Percentiles rank a stretch among this genome's conserved stretches.
phyloP scores from a whole-genome alignment of 805 yeast species.

The Saccharomycopsis sp. region DNA sequence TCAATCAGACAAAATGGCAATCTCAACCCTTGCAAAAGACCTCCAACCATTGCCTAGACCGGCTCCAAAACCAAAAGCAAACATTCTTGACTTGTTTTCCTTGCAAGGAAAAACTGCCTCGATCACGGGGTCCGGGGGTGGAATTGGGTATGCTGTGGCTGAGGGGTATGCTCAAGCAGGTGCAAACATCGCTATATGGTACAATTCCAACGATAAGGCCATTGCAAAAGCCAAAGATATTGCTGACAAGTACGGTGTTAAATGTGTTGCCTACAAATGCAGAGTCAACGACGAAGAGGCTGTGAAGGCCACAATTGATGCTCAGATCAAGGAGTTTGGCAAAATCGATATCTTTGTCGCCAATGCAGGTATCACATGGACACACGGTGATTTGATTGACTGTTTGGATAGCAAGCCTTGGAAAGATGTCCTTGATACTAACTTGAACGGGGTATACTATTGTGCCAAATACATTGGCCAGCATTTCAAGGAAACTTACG shows the following conservation, averaged over 20 bases:
- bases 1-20: neutral
- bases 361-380: constrained; percentile 87
- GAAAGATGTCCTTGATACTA: constrained; percentile 66
- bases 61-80: constrained; percentile 43
- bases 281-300: constrained; percentile 42
- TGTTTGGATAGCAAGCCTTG: constrained; percentile 48
- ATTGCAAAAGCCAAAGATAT: constrained; percentile 53
- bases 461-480: constrained; percentile 70
- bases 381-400: constrained; percentile 49
- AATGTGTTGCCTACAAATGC: constrained; percentile 59
- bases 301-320: constrained; percentile 43
- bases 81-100: constrained; percentile 64
- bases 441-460: constrained; percentile 74
- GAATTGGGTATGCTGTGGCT: constrained; percentile 78
- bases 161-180: constrained; percentile 84
- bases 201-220: constrained; percentile 51
- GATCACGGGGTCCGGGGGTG: constrained; percentile 79
- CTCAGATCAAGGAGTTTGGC: constrained; percentile 59
- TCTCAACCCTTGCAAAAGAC: constrained; percentile 8
- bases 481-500: constrained; percentile 46
- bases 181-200: constrained; percentile 72
- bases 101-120: constrained; percentile 78
- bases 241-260: constrained; percentile 51
- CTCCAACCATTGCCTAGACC: constrained; percentile 42
- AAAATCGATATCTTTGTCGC: constrained; percentile 79